phyloP scores from a whole-genome alignment of 371 early-diverging fungal genomes.

The Mucor circinelloides region DNA sequence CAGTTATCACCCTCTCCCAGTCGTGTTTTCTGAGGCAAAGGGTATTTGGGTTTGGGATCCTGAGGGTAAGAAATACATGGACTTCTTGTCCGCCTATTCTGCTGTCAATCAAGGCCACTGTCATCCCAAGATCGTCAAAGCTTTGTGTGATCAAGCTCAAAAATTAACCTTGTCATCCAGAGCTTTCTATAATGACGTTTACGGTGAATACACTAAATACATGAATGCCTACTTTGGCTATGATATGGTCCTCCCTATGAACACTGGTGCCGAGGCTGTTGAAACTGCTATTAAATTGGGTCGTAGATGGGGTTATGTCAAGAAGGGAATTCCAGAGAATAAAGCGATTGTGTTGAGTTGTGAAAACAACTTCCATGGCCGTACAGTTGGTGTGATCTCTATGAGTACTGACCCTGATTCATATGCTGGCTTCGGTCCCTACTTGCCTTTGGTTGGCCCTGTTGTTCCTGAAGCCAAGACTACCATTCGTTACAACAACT shows the following conservation, averaged over 20 bases:
- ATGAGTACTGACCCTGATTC: slow-evolving; percentile 95
- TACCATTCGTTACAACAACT: slow-evolving; percentile 79
- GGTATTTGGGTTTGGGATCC: slow-evolving; percentile 96
- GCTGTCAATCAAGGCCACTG: slow-evolving; percentile 98
- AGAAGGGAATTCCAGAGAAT: slow-evolving; percentile 86
- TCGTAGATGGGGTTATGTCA: slow-evolving; percentile 94
- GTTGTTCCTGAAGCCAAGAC: slow-evolving; percentile 70
- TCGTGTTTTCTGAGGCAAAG: slow-evolving; percentile 88
- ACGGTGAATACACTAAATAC: slow-evolving; percentile 89
- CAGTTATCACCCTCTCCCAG: slow-evolving; percentile 96
- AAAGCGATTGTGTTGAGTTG: slow-evolving; percentile 87
- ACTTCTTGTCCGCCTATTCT: slow-evolving; percentile 96
- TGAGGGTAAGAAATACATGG: slow-evolving; percentile 93
- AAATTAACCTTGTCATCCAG: slow-evolving; percentile 87
- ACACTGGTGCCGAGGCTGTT: slow-evolving; percentile 98
- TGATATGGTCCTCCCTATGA: slow-evolving; percentile 97
- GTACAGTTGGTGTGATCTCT: slow-evolving; percentile 93
- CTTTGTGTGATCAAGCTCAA: slow-evolving; percentile 88
- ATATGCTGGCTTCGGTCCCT: slow-evolving; percentile 91
- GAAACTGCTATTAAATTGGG: slow-evolving; percentile 98
- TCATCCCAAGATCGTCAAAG: slow-evolving; percentile 94
- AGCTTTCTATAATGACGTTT: slow-evolving; percentile 95
- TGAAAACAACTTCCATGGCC: slow-evolving; percentile 95
- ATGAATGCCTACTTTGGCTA: slow-evolving; percentile 93
- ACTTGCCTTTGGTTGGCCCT: slow-evolving; percentile 87